These are phyloP conservation scores for Teratosphaeria zuluensis DNA, from an alignment of 2,329 filamentous ascomycete species.

Conservation along the genomic window DNA sequence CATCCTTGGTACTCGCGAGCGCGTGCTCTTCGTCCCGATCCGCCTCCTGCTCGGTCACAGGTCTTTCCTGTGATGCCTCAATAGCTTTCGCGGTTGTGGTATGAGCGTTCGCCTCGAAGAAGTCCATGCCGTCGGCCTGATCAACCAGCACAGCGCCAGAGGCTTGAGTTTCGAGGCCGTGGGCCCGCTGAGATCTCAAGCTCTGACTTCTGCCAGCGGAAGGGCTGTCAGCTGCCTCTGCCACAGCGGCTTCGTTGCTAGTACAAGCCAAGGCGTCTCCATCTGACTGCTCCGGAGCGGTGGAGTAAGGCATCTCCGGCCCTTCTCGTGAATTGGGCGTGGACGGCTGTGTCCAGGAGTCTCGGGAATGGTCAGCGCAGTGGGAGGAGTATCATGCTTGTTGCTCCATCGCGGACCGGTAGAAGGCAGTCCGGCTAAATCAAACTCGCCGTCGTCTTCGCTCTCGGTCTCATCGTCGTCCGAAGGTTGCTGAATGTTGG, in stretches of 20 bases:
- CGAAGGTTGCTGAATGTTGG: neutral
- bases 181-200: neutral
- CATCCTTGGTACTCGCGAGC: neutral
- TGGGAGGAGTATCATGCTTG: neutral
- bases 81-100: neutral
- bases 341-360: neutral
- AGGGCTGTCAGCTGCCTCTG: neutral
- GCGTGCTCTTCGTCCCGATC: neutral
- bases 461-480: neutral
- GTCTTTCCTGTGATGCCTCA: neutral
- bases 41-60: neutral
- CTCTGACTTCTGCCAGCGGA: neutral
- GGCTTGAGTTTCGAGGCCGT: neutral
- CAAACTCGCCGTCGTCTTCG: neutral
- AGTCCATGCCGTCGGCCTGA: neutral
- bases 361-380: neutral
- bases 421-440: neutral
- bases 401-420: neutral
- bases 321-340: neutral
- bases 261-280: neutral
- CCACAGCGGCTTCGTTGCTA: neutral
- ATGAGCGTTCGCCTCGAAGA: neutral
- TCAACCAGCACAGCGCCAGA: neutral
- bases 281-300: neutral
- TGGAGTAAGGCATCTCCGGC: neutral